Percentiles rank a stretch among this genome's conserved stretches.
These are phyloP conservation scores for Nicotiana sylvestris DNA, from an alignment of 257 asterid genomes.

Conservation along the genomic window DNA sequence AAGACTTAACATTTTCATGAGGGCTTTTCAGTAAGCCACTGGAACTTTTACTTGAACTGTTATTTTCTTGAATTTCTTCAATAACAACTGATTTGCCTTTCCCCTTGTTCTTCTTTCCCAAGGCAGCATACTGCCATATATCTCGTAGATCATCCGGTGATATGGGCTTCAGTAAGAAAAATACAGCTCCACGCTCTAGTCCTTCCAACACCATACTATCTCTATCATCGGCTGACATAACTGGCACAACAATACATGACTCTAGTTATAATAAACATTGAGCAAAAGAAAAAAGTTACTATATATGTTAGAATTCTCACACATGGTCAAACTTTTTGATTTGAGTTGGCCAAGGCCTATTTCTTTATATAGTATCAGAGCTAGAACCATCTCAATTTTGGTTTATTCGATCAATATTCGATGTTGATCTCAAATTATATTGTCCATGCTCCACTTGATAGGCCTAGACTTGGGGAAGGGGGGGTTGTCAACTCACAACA, in stretches of 20 bases:
- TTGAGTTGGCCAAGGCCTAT: too few species aligned
- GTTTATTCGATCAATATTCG: too few species aligned
- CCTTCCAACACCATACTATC: slow-evolving; percentile 28
- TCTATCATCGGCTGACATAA: slow-evolving; percentile 48
- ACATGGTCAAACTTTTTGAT: too few species aligned
- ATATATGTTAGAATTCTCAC: too few species aligned
- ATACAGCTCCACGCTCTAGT: slow-evolving; percentile 39
- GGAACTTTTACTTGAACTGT: neutral
- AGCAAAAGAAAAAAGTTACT: neutral
- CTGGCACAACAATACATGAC: slow-evolving; percentile 19
- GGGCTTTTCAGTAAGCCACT: neutral
- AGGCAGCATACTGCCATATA: slow-evolving; percentile 45
- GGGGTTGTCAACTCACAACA: too few species aligned
- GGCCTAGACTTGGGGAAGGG: too few species aligned
- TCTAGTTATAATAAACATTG: neutral
- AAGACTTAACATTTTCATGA: slow-evolving; percentile 8
- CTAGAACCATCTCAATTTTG: too few species aligned
- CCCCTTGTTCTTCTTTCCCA: slow-evolving; percentile 13
- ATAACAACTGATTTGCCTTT: neutral
- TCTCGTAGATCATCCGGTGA: slow-evolving; percentile 35
- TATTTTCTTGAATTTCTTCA: slow-evolving; percentile 9
- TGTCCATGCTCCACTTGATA: too few species aligned
- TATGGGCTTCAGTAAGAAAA: slow-evolving; percentile 44
- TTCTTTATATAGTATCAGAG: too few species aligned
- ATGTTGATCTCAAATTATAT: too few species aligned